Evolutionary conservation across 2,329 filamentous ascomycete genomes (phyloP), one percentile per base, ranked within the genome.

Genomic region (Sphaerulina populicola): DNA sequence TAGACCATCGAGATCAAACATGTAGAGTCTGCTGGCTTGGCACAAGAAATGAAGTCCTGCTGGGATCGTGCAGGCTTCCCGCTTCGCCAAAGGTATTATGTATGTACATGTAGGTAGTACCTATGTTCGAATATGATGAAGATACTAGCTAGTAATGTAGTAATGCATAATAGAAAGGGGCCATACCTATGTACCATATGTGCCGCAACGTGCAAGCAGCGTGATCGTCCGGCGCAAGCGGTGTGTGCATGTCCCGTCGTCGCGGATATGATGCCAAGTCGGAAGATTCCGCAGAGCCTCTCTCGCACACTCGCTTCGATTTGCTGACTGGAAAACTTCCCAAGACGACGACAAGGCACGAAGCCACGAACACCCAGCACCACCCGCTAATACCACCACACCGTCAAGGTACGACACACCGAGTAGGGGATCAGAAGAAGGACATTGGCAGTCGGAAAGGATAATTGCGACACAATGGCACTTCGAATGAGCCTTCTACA

Each of bases 401-500:
- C 18, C 18, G 60, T 48, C 59, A 63, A 63, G 61, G 61, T 63
- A 60, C 49, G 60, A 56, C 36, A 38, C 15, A 46, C 33, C 55
- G 38, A 47, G 31, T 33, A 37, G 18, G 42, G 30, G 41, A 42
- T 40, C 14, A 14, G 29, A 42, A 27, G 40, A 44, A 44, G 47
- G 43, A 37, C 42, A 52, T 52, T 49, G 43, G 14, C 8, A 30
- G 47, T 40, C 36, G 7, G 42, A 23, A 21, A 27, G 38, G 42
- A 55, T 14, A 37, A 21, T 30, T 29, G 33, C 41, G 40, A 43
- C 39, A 21, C 42, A 44, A 47, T 36, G 38, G 40, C 37, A n/a
- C 37, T 40, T 40, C 39, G 38, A 29, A 42, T 4, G 21, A 38
- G 47, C 40, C 23, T n/a, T 14, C 40, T 40, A 35, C 35, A 41